These are phyloP conservation scores for Hypoxylon sp. DNA, from an alignment of 2,329 filamentous ascomycete genomes.

Conservation along the genomic window DNA sequence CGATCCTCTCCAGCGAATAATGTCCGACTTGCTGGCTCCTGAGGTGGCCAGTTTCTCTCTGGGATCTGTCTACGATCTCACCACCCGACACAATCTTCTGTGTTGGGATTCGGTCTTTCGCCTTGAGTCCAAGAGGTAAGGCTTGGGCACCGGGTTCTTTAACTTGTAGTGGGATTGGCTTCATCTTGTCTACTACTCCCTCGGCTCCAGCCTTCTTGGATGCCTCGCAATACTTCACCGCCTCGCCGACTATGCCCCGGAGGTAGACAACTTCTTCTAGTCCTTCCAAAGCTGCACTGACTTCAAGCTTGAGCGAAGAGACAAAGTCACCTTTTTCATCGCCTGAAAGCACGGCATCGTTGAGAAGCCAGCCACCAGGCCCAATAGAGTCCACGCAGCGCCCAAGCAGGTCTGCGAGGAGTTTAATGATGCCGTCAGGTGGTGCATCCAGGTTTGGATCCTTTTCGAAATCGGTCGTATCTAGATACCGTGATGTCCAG, in stretches of 20 bases:
- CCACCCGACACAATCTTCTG: slow-evolving; percentile 77
- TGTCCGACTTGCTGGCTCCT: slow-evolving; percentile 84
- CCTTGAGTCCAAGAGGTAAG: slow-evolving; percentile 81
- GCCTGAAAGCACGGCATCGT: slow-evolving; percentile 67
- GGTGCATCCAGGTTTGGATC: slow-evolving; percentile 64
- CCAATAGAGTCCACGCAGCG: slow-evolving; percentile 83
- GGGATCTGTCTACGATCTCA: slow-evolving; percentile 77
- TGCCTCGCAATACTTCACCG: slow-evolving; percentile 71
- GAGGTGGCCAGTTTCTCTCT: slow-evolving; percentile 81
- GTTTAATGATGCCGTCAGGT: slow-evolving; percentile 77
- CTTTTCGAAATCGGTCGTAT: slow-evolving; percentile 65
- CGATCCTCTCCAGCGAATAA: slow-evolving; percentile 86
- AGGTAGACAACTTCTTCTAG: slow-evolving; percentile 78
- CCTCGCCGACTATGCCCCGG: slow-evolving; percentile 74
- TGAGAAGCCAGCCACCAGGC: slow-evolving; percentile 79
- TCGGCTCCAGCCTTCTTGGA: slow-evolving; percentile 50
- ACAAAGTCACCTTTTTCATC: slow-evolving; percentile 75
- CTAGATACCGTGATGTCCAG: slow-evolving; percentile 81
- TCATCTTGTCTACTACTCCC: slow-evolving; percentile 56
- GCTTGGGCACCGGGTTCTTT: slow-evolving; percentile 62
- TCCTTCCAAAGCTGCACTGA: slow-evolving; percentile 79
- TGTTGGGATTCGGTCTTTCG: slow-evolving; percentile 64
- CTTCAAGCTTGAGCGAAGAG: slow-evolving; percentile 75
- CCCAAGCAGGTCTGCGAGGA: slow-evolving; percentile 79
- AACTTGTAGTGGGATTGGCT: slow-evolving; percentile 63